These are phyloP conservation scores for Flaveria floridana DNA, from an alignment of 140 eudicot species.

Conservation along the genomic window DNA sequence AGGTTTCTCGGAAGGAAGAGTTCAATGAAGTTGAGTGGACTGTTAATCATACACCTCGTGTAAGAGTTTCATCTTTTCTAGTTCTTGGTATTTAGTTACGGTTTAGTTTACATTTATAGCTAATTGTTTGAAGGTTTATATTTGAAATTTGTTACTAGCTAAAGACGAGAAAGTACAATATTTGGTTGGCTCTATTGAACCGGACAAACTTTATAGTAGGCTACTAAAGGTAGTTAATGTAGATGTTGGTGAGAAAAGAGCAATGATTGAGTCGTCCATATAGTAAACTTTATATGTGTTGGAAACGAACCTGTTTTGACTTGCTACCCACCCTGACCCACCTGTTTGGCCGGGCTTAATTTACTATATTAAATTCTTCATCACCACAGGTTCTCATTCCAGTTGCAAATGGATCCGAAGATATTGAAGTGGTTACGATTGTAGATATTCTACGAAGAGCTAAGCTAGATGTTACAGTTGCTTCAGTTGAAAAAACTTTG, in stretches of 20 bases:
- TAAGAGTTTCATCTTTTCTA: conserved; percentile 33
- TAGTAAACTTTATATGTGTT: background rate
- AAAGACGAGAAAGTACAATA: background rate
- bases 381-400: conserved; percentile 77
- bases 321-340: background rate
- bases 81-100: background rate
- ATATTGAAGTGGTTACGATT: conserved; percentile 69
- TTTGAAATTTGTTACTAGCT: background rate
- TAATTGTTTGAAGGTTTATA: background rate
- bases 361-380: background rate
- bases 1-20: conserved; percentile 60
- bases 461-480: conserved; percentile 64
- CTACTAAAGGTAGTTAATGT: background rate
- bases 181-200: background rate
- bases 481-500: conserved; percentile 69
- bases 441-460: conserved; percentile 83
- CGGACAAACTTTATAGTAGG: background rate
- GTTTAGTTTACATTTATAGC: background rate
- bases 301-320: background rate
- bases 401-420: conserved; percentile 81
- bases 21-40: conserved; percentile 77
- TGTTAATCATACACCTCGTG: conserved; percentile 75
- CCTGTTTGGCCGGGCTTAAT: background rate
- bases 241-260: conserved; percentile 3
- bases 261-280: background rate